Percentiles rank a stretch among this genome's conserved stretches.
Evolutionary conservation across 352 stramenopile species (phyloP).

Genomic region (Pythium utonaiense): DNA sequence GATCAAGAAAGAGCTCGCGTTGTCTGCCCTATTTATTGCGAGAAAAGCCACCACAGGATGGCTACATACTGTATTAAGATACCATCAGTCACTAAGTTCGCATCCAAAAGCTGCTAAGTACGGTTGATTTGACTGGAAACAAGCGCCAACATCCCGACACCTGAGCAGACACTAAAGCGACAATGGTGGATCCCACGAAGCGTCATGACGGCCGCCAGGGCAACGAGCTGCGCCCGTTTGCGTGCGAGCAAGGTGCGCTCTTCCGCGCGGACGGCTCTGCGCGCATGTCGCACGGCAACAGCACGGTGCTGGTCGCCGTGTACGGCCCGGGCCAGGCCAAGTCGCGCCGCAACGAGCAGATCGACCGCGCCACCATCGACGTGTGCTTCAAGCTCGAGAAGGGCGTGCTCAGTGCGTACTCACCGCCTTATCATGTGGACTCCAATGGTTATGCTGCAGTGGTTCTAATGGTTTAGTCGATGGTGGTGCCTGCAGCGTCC

Average conservation of each 20-base stretch:
- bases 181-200: constrained; percentile 25
- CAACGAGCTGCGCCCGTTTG: constrained; percentile 76
- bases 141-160: not conserved
- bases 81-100: constrained; percentile 4
- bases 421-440: no score
- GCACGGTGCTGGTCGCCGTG: constrained; percentile 66
- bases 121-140: constrained; percentile 23
- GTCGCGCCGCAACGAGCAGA: constrained; percentile 63
- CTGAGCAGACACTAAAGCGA: not conserved
- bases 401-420: constrained; percentile 62
- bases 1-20: no score
- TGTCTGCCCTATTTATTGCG: not conserved
- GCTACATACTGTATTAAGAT: not conserved
- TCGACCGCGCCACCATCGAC: constrained; percentile 59
- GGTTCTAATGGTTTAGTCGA: not conserved
- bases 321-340: constrained; percentile 76
- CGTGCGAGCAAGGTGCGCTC: constrained; percentile 70
- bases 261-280: constrained; percentile 78
- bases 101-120: not conserved
- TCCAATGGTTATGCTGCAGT: not conserved
- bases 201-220: constrained; percentile 55
- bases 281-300: constrained; percentile 75
- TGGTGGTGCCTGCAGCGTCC: constrained; percentile 34
- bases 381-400: constrained; percentile 83
- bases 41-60: not conserved